Percentiles rank a stretch among this genome's conserved stretches.
phyloP scores from a whole-genome alignment of 331 rosid species.

The Quercus tomentella region DNA sequence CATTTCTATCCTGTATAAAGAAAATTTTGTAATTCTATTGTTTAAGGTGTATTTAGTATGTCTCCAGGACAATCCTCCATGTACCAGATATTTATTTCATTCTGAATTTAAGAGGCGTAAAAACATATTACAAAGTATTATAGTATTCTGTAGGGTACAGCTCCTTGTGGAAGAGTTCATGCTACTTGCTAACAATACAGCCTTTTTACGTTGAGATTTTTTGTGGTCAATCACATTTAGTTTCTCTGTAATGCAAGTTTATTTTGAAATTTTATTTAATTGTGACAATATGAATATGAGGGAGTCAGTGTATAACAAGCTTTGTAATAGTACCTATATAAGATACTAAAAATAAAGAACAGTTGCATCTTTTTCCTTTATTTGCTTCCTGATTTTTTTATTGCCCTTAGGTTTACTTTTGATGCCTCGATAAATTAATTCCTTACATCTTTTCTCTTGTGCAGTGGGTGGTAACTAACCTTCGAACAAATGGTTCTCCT shows the following conservation, averaged over 20 bases:
- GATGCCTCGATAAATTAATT: not conserved
- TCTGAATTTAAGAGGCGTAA: not conserved
- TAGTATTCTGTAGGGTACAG: not conserved
- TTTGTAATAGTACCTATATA: not conserved
- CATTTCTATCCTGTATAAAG: not conserved
- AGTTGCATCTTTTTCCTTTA: not conserved
- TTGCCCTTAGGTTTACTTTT: not conserved
- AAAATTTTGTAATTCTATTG: not conserved
- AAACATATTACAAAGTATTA: not conserved
- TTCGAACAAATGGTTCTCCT: slow-evolving; percentile 53
- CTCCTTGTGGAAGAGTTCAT: not conserved
- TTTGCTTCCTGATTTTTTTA: not conserved
- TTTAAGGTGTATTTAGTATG: not conserved
- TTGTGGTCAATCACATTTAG: not conserved
- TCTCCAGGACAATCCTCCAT: not conserved
- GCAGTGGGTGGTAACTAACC: slow-evolving; percentile 97
- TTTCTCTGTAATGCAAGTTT: not conserved
- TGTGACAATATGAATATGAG: not conserved
- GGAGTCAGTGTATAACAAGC: not conserved
- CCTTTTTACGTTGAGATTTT: not conserved
- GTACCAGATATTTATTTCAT: not conserved
- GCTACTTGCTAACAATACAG: not conserved
- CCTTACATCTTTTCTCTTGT: not conserved
- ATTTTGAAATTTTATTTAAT: not conserved
- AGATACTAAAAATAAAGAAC: not conserved